Percentiles rank a stretch among this genome's conserved stretches.
phyloP scores from a whole-genome alignment of 768 basidiomycete genomes.

The Steccherinum ochraceum region DNA sequence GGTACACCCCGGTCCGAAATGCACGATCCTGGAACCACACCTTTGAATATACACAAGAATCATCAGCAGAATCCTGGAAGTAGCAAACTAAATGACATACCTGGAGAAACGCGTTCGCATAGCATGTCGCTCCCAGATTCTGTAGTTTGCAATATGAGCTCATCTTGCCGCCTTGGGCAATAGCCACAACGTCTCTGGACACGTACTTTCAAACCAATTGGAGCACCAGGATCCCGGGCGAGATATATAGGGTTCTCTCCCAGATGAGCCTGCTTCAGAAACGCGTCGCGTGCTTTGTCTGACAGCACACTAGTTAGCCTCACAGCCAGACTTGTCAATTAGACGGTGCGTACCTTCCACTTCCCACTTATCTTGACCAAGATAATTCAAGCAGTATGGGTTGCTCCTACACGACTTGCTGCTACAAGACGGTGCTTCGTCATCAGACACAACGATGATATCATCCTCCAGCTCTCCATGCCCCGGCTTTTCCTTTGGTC shows the following conservation, averaged over 20 bases:
- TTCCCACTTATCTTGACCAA: constrained; percentile 83
- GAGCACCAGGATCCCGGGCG: constrained; percentile 46
- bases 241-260: constrained; percentile 48
- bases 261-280: constrained; percentile 44
- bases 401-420: constrained; percentile 67
- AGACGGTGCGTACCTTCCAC: constrained; percentile 43
- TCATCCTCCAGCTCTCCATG: constrained; percentile 49
- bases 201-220: constrained; percentile 73
- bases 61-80: too few species aligned
- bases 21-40: constrained; percentile 87
- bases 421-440: constrained; percentile 56
- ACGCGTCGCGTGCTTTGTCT: constrained; percentile 48
- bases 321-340: constrained; percentile 5
- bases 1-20: constrained; percentile 81
- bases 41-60: too few species aligned
- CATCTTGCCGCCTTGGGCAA: too few species aligned
- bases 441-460: constrained; percentile 57
- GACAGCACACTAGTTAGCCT: constrained; percentile 14
- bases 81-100: too few species aligned
- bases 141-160: constrained; percentile 22
- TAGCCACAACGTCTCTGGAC: too few species aligned
- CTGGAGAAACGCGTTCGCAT: constrained; percentile 93
- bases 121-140: constrained; percentile 97
- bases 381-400: constrained; percentile 81
- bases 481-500: constrained; percentile 6